A percentile compares a stretch with the other conserved stretches of the same genome.
Evolutionary conservation across 192 early-diverging fungal genomes (phyloP).

Genomic region (Gryganskiella cystojenkinii): DNA sequence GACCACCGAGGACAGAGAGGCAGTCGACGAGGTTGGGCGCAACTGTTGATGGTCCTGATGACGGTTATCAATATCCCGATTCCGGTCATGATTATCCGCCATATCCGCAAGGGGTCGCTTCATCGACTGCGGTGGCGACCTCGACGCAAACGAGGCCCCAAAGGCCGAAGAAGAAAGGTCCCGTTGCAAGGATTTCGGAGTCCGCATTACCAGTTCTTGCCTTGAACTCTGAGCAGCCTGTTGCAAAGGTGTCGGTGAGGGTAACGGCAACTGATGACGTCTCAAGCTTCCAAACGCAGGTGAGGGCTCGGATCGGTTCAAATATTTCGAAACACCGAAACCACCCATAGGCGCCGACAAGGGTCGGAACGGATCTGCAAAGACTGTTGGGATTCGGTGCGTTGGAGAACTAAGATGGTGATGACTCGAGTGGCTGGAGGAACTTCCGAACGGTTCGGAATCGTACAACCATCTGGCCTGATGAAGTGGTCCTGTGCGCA

Average conservation of each 20-base stretch:
- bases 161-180: slow-evolving; percentile 43
- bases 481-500: slow-evolving; percentile 44
- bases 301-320: slow-evolving; percentile 29
- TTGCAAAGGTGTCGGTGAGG: slow-evolving; percentile 11
- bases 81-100: slow-evolving; percentile 48
- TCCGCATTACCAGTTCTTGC: slow-evolving; percentile 3
- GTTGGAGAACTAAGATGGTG: slow-evolving; percentile 2
- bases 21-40: not conserved
- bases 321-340: slow-evolving; percentile 48
- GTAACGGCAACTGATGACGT: slow-evolving; percentile 43
- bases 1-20: not conserved
- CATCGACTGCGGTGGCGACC: slow-evolving; percentile 36
- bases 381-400: slow-evolving; percentile 36
- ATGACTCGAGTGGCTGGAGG: slow-evolving; percentile 12
- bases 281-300: slow-evolving; percentile 13
- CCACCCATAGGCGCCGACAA: slow-evolving; percentile 50
- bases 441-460: slow-evolving; percentile 38
- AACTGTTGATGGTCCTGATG: slow-evolving; percentile 43
- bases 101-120: slow-evolving; percentile 47
- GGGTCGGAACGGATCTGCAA: slow-evolving; percentile 40
- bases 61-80: slow-evolving; percentile 46
- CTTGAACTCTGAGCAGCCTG: slow-evolving; percentile 15
- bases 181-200: slow-evolving; percentile 25
- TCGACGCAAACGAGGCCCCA: slow-evolving; percentile 44
- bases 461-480: slow-evolving; percentile 43